Base-by-base conservation (phyloP, 495 filamentous ascomycete genomes). In the Xylaria curta region DNA sequence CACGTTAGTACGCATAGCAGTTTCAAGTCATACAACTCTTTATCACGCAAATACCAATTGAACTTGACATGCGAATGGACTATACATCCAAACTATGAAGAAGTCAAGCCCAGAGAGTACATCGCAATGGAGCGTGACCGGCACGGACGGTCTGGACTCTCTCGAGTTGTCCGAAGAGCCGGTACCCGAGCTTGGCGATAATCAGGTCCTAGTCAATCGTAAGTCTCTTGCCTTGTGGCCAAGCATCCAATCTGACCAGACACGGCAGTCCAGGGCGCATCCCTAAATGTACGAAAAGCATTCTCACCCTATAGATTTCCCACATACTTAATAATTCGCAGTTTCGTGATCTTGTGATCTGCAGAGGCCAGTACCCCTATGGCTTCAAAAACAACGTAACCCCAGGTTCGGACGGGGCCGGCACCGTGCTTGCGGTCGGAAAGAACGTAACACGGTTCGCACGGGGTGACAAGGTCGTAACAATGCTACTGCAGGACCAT, bases 391-490 rank as follows among this genome's bases (percentile, higher is more conserved):
- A 84, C 33, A 82, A 81, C 56, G 83, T 92, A 0, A 82, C 92
- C 1, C 89, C 91, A 0, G 85, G 81, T 61, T 92, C 90, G 64
- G 91, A 93, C 76, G 90, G 89, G 60, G 87, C 90, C 9, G 91
- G 90, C 53, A 85, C 84, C 24, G 86, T 93, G 49, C 77, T 89
- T 59, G 86, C 85, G 19, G 83, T 88, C 10, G 91, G 91, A 47
- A 78, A 84, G 19, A 83, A 85, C 40, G 90, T 91, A 21, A 84
- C 77, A 2, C 65, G 46, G 83, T 85, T 19, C 91, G 21, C 24
- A 3, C 24, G 24, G 10, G 51, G 51, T 28, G 51, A 54, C 51
- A 54, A 54, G 4, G 51, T 54, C 24, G 10, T 54, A 28, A 54
- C 51, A 13, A 54, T 28, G 51, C 24, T 54, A 24, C 24, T 54